Conservation (phyloP, 2,329 filamentous ascomycete species). For the Penicillium sp. region DNA sequence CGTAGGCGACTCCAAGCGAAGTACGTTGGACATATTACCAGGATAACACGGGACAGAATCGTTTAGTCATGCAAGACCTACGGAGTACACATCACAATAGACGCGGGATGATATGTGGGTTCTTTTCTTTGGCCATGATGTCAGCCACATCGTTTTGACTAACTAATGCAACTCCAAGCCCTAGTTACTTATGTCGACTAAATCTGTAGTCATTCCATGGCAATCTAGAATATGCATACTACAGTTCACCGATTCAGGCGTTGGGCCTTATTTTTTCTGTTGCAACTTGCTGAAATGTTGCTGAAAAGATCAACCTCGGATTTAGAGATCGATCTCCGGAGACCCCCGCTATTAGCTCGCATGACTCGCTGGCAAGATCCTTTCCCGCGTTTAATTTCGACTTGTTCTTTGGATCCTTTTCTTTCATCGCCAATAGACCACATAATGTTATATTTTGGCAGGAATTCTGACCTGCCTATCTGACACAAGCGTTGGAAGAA, state of each 20-base stretch:
- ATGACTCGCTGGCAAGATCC: background rate
- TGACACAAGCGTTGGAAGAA: slow-evolving; percentile 3
- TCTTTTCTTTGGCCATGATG: background rate
- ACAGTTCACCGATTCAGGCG: too few relatives aligned
- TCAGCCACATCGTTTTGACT: background rate
- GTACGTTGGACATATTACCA: background rate
- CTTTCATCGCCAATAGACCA: slow-evolving; percentile 1
- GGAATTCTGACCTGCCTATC: slow-evolving; percentile 13
- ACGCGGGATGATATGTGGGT: background rate
- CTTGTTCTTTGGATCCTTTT: background rate
- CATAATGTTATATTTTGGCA: background rate
- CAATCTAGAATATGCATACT: background rate
- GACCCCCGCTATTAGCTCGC: background rate
- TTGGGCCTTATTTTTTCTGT: background rate
- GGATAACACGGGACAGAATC: background rate
- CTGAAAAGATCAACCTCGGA: too few relatives aligned
- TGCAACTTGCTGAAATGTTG: too few relatives aligned
- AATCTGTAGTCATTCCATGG: too few relatives aligned
- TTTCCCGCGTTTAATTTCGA: background rate
- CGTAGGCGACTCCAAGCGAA: background rate
- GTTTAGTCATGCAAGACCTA: too few relatives aligned
- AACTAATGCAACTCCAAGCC: background rate
- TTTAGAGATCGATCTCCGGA: background rate
- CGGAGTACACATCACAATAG: too few relatives aligned
- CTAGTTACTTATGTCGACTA: too few relatives aligned